Base-by-base conservation (phyloP, 495 filamentous ascomycete species). In the Penicillium silybi region DNA sequence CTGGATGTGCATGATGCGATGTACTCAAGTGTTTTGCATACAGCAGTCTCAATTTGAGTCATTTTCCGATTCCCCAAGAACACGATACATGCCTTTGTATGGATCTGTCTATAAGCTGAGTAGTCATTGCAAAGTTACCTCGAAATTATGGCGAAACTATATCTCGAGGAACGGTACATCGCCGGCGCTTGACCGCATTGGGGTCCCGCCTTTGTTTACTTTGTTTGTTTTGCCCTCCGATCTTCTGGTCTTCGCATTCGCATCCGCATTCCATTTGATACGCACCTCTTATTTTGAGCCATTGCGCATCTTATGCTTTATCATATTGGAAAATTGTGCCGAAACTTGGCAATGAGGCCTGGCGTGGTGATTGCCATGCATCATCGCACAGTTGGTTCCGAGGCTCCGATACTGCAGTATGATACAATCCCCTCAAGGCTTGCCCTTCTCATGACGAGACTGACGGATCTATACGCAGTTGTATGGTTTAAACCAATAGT, bases 161-260 rank as follows among this genome's bases (percentile, higher is more conserved):
- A 6, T 6, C 22, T 23, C 22, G 6, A 23, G 22, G 22, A 3
- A 6, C 22, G 22, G 41, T n/a, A 44, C 11, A 39, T 22, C 44
- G 42, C 48, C 1, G 35, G 40, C 59, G 50, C 59, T 54, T 61
- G 43, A 55, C 64, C 64, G 56, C 45, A 40, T 65, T 48, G 29
- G 62, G 58, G 51, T 52, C 52, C 50, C 41, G 47, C 47, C 44
- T 22, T 62, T 71, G 64, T 69, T 67, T 67, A 66, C 58, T 61
- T 68, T 50, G 52, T 59, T 57, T 54, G 52, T 59, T 57, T 54
- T 61, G 50, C 39, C 15, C 40, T 37, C 46, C 37, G 20, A 16
- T 4, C 4, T 16, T 39, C 37, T 6, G 27, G 19, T 45, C 37
- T 35, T 50, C 25, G 19, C 29, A 32, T 32, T 29, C 38, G 37